Evolutionary conservation across 805 yeast species (phyloP).

Genomic region (Kodamaea leandrae): DNA sequence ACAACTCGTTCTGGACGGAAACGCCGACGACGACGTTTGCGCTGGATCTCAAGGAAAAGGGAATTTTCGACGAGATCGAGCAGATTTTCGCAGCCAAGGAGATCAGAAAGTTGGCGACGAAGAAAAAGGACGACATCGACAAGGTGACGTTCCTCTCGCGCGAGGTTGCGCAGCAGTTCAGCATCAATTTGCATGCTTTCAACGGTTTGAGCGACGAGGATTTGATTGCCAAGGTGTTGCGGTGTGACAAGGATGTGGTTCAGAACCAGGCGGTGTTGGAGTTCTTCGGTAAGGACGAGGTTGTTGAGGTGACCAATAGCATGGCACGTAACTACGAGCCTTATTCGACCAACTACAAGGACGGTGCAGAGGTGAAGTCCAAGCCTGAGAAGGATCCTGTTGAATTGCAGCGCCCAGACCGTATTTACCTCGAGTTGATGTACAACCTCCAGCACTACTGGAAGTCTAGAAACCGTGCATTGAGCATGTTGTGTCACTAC

Average conservation of each 20-base stretch:
- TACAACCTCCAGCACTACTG: conserved; percentile 69
- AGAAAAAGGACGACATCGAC: conserved; percentile 42
- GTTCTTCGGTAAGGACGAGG: conserved; percentile 65
- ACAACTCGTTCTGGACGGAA: conserved; percentile 62
- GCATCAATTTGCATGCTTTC: conserved; percentile 70
- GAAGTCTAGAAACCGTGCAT: conserved; percentile 67
- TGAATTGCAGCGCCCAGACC: conserved; percentile 66
- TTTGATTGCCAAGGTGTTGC: conserved; percentile 51
- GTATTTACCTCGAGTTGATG: conserved; percentile 64
- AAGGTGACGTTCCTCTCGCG: conserved; percentile 59
- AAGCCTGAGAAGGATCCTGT: conserved; percentile 53
- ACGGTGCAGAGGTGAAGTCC: conserved; percentile 18
- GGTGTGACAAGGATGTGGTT: conserved; percentile 57
- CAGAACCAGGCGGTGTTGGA: conserved; percentile 60
- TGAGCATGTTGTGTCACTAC: conserved; percentile 52
- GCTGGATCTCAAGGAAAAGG: conserved; percentile 51
- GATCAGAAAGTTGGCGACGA: conserved; percentile 41
- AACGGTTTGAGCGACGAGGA: conserved; percentile 52
- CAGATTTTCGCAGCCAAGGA: conserved; percentile 57
- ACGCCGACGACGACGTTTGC: conserved; percentile 44
- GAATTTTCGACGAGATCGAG: conserved; percentile 66
- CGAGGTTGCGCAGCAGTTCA: conserved; percentile 76
- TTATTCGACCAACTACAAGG: conserved; percentile 52
- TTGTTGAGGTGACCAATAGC: conserved; percentile 56
- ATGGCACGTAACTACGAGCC: conserved; percentile 60